A percentile compares a stretch with the other conserved stretches of the same genome.
Evolutionary conservation across 2,329 filamentous ascomycete genomes (phyloP).

Genomic region (Colletotrichum horii): DNA sequence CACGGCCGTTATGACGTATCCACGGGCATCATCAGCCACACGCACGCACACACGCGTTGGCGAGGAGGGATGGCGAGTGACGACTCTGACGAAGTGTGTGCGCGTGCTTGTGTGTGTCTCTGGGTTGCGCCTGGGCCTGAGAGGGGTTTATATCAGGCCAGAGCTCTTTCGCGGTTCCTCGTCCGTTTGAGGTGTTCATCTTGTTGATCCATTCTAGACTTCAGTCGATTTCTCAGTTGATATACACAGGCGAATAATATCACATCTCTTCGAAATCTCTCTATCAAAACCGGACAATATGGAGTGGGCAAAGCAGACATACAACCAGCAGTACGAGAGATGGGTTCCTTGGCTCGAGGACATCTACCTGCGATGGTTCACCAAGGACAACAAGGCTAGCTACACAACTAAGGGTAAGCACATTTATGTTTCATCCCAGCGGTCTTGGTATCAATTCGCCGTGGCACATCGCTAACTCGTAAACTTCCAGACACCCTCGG

Average conservation of each 20-base stretch:
- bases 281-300: slow-evolving; percentile 27
- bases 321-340: slow-evolving; percentile 74
- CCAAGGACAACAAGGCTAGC: slow-evolving; percentile 77
- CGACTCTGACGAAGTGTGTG: slow-evolving; percentile 7
- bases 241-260: neutral
- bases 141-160: slow-evolving; percentile 8
- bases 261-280: no score
- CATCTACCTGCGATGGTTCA: slow-evolving; percentile 74
- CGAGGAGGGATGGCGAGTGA: slow-evolving; percentile 11
- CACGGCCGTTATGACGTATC: slow-evolving; percentile 19
- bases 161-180: neutral
- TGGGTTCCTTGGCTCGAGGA: slow-evolving; percentile 83
- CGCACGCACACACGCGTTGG: neutral
- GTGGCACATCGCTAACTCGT: neutral
- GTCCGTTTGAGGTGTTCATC: slow-evolving; percentile 2
- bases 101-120: neutral
- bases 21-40: slow-evolving; percentile 18
- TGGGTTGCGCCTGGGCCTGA: neutral
- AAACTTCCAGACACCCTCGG: slow-evolving; percentile 61
- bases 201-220: slow-evolving; percentile 4
- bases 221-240: neutral
- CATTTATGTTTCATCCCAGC: neutral
- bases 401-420: slow-evolving; percentile 71
- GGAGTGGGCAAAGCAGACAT: slow-evolving; percentile 67
- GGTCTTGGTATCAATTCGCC: rapidly evolving